Evolutionary conservation across 768 basidiomycete genomes (phyloP), one percentile per base, ranked within the genome.

Genomic region (Boletus eberwhitei): DNA sequence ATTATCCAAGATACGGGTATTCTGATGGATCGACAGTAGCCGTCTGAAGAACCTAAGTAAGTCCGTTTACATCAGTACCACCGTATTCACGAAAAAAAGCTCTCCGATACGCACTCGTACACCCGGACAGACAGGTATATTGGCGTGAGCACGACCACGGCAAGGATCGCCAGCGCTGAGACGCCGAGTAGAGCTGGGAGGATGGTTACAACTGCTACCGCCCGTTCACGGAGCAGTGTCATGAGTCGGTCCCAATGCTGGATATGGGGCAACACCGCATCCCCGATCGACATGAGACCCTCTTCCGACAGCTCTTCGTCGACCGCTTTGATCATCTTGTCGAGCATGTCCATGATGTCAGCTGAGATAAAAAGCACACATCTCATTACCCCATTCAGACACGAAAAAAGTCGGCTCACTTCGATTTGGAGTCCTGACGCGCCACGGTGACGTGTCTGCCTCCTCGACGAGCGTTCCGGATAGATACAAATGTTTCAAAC

Each of bases 231-330:
- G 19, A 62, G 13, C 8, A 57, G 2, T 13, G 34, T 24, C 14
- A 35, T 12, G n/a, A 64, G 57, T 6, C 64, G 54, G 24, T 60
- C 12, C 64, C 64, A 65, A 17, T 65, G 64, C 21, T 37, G 26
- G 21, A 65, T 54, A 19, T 59, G 59, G 8, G 64, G 64, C 6
- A 66, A 37, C 2, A 59, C 57, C 1, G 46, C 11, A 29, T 66
- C 62, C 8, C 62, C 62, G 9, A 59, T 40, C 16, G 55, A 55
- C 53, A 59, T 50, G 24, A 66, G 45, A 24, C 59, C 55, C 12
- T 64, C 54, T 36, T 64, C 59, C 5, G 40, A 55, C 5, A 64
- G 36, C 13, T 65, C 60, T 29, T 37, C 52, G 37, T 66, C 61
- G 9, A 65, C 48, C 1, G 54, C 49, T 6, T 39, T 52, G 52